Evolutionary conservation across 805 yeast species (phyloP), one percentile per base, ranked within the genome.

Genomic region (Candida nanaspora): DNA sequence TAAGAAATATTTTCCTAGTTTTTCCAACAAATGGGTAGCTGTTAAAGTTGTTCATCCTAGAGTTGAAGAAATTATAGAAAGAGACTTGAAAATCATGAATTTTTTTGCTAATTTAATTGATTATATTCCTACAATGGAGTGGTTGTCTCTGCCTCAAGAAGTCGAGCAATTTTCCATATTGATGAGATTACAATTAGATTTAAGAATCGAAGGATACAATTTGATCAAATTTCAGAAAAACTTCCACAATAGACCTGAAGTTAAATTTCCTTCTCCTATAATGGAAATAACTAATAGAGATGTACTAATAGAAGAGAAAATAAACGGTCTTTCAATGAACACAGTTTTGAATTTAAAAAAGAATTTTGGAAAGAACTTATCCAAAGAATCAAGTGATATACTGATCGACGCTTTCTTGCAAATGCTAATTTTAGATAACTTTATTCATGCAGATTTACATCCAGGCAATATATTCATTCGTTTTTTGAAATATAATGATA

Each of bases 71-170:
- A 78, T 74, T 38, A 83, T 93, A 20, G 73, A 74, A 42, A 70
- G 98, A 42, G 99, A 93, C 59, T 69, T 93, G 50, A 72, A 70
- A 47, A 86, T 93, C 30, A 89, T 93, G 96, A 65, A 62, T 22
- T 76, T 82, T 47, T 83, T 89, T 55, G 98, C 98, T 2, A 60
- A 63, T 34, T 40, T 71, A 1, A 74, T 93, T 39, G 80, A 89
- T 52, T 52, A 57, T 6, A 65, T 93, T 6, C 99, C 99, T 4
- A 87, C 95, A 0, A 86, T 93, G 95, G 97, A 93, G 57, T 93
- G 99, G 99, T 68, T 93, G 4, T 86, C 96, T 3, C 65, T 93
- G 37, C 98, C 98, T 0, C 91, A 82, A 45, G 98, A 93, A 59
- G 98, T 91, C 2, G 84, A 80, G 33, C 93, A 89, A 53, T 93